Base-by-base conservation (phyloP, 768 basidiomycete species). In the Mycena rosella region DNA sequence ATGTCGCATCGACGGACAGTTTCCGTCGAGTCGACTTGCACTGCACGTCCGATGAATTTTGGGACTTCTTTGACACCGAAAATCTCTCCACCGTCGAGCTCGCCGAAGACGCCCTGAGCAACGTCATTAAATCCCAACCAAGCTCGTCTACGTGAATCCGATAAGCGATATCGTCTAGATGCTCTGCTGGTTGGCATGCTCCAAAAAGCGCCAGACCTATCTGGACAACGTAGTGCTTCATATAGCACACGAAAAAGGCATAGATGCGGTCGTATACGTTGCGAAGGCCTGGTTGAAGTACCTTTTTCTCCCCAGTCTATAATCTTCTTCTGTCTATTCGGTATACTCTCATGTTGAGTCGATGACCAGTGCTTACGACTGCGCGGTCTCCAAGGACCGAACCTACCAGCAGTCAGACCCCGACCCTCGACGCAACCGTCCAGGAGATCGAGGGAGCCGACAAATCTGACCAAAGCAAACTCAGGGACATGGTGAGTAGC, bases 261-360 rank as follows among this genome's bases (percentile, higher is more conserved):
- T 20, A 17, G 66, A 68, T 5, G 53, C 32, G 13, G 68, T 74
- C 36, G 38, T 70, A 27, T 38, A 69, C 17, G 29, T 69, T 29
- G 73, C 72, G 34, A 66, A 73, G 24, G 70, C 70, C 38, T 73
- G 74, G 74, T 22, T 72, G 42, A 60, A 72, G 15, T 6, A 74
- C 40, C 51, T 74, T 5, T 70, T 71, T 26, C 38, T 73, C 26
- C 70, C 67, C 17, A 69, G 74, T 74, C 10, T 49, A 70, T 69
- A 38, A 17, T 52, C 38, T 63, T 40, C 36, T 56, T 15, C 24
- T n/a, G 38, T 36, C 34, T 8, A 42, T 24, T 45, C 20, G 4
- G n/a, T 17, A 56, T 42, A 24, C 55, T 26, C 55, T 56, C 9
- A n/a, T n/a, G n/a, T n/a, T n/a, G n/a, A 38, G 5, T 56, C 2